phyloP scores from a whole-genome alignment of 257 asterid species.

The Oldenlandia corymbosa region DNA sequence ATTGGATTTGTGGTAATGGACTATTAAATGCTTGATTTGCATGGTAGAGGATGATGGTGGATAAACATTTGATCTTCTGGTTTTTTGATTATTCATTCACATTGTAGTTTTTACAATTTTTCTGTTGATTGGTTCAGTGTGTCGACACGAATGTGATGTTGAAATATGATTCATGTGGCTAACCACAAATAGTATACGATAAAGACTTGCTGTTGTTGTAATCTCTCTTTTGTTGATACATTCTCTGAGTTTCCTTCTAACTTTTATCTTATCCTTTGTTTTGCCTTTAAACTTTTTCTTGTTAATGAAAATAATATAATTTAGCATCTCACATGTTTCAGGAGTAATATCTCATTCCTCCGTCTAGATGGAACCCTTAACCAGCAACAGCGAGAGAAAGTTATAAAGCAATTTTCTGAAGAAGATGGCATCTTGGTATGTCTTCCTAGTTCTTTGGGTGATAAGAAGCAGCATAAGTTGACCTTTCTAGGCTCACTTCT shows the following conservation, averaged over 20 bases:
- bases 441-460: slow-evolving; percentile 8
- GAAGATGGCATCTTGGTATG: slow-evolving; percentile 67
- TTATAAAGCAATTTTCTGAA: slow-evolving; percentile 76
- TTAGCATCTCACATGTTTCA: slow-evolving; percentile 17
- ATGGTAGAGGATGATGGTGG: not conserved
- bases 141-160: no score
- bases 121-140: no score
- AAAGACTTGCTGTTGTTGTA: not conserved
- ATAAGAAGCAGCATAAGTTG: not conserved
- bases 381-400: slow-evolving; percentile 92
- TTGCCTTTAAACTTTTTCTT: not conserved
- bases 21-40: not conserved
- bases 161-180: no score
- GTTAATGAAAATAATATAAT: not conserved
- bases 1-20: not conserved
- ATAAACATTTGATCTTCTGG: not conserved
- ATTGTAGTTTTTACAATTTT: not conserved
- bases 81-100: not conserved
- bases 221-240: not conserved
- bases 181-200: no score
- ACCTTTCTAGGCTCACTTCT: slow-evolving; percentile 4
- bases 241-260: no score
- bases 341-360: slow-evolving; percentile 64
- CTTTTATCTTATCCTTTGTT: not conserved
- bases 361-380: slow-evolving; percentile 92